Conservation (phyloP, 2,329 filamentous ascomycete genomes). For the Chalaropsis thielavioides region DNA sequence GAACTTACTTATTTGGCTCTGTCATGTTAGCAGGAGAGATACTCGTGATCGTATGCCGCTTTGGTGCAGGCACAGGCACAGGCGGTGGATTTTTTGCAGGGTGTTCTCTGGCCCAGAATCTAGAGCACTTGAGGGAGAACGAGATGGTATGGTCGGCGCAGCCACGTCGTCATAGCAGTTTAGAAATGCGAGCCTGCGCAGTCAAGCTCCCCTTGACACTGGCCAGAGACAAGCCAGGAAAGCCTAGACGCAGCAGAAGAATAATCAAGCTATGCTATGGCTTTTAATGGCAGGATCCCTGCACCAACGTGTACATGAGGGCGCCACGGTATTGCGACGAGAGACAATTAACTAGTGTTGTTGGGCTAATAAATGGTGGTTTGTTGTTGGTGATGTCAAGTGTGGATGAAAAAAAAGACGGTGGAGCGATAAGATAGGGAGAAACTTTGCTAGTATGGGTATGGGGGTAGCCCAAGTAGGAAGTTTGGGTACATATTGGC, state of each 20-base stretch:
- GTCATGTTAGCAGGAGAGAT: neutral
- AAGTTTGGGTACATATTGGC: neutral
- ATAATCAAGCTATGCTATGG: neutral
- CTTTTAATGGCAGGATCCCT: neutral
- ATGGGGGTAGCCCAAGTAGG: neutral
- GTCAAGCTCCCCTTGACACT: neutral
- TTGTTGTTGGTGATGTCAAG: neutral
- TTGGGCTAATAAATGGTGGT: neutral
- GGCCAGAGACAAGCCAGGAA: neutral
- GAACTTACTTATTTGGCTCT: constrained; percentile 6
- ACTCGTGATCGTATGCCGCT: neutral
- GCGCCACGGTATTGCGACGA: neutral
- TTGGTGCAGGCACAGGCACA: neutral
- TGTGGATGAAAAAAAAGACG: neutral
- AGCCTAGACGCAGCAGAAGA: neutral
- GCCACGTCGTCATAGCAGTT: neutral
- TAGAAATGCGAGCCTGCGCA: neutral
- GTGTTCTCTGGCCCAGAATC: neutral
- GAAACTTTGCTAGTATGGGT: neutral
- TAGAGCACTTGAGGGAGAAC: neutral
- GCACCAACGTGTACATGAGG: neutral
- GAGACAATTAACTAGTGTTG: neutral
- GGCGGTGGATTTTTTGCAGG: neutral
- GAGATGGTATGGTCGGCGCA: neutral
- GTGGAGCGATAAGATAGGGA: neutral